phyloP scores from a whole-genome alignment of 495 filamentous ascomycete genomes.

The Aspergillus biplanus region DNA sequence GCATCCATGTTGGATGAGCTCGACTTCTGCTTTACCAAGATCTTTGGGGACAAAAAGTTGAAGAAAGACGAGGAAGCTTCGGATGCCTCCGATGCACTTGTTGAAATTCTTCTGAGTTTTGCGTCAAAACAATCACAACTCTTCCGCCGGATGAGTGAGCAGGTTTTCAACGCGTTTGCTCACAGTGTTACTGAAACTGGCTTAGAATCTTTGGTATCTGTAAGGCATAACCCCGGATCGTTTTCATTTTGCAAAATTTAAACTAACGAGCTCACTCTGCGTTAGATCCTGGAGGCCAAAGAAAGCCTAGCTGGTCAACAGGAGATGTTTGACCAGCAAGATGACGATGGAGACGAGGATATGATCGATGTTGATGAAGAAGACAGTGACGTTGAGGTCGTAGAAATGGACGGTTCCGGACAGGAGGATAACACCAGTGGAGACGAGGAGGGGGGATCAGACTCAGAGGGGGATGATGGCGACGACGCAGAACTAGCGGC shows the following conservation, averaged over 20 bases:
- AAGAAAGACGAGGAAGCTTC: constrained; percentile 54
- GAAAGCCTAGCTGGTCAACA: constrained; percentile 84
- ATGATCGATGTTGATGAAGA: constrained; percentile 43
- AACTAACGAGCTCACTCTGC: constrained; percentile 11
- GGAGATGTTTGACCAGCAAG: constrained; percentile 79
- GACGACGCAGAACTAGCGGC: constrained; percentile 57
- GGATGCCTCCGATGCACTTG: constrained; percentile 72
- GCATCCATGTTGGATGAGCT: constrained; percentile 75
- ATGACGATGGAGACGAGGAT: constrained; percentile 57
- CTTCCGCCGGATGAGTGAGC: constrained; percentile 81
- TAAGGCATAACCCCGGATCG: constrained; percentile 28
- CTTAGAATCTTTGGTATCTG: constrained; percentile 69
- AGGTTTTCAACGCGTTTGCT: constrained; percentile 83
- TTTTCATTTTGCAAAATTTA: neutral
- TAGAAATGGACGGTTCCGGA: constrained; percentile 37
- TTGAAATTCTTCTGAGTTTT: constrained; percentile 87
- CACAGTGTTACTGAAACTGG: constrained; percentile 69
- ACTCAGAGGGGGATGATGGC: constrained; percentile 50
- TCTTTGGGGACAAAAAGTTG: constrained; percentile 48
- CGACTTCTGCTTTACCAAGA: constrained; percentile 68
- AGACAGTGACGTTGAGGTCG: constrained; percentile 46
- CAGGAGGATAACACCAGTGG: constrained; percentile 28
- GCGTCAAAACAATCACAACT: constrained; percentile 83
- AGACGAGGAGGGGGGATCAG: constrained; percentile 37
- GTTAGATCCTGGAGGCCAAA: constrained; percentile 69